phyloP scores from a whole-genome alignment of 345 rosid genomes.

The Aethionema arabicum region DNA sequence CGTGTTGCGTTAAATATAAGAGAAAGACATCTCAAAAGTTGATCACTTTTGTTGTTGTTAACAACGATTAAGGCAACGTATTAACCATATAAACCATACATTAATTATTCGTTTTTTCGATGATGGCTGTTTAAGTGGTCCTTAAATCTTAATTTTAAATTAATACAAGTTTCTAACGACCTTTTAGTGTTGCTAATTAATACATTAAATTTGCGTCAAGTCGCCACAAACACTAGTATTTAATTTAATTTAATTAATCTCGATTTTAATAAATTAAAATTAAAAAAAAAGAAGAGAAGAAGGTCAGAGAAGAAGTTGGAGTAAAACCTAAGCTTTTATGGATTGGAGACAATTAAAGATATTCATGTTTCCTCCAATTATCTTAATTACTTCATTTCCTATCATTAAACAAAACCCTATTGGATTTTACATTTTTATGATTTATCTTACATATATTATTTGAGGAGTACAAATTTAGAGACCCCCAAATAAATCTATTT shows the following conservation, averaged over 20 bases:
- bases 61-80: slow-evolving; percentile 36
- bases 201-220: too few relatives aligned
- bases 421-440: slow-evolving; percentile 9
- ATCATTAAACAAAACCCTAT: slow-evolving; percentile 28
- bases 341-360: slow-evolving; percentile 22
- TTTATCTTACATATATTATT: too few relatives aligned
- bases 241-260: neutral
- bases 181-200: too few relatives aligned
- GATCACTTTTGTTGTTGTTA: slow-evolving; percentile 18
- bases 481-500: too few relatives aligned
- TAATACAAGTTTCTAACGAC: too few relatives aligned
- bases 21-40: slow-evolving; percentile 30
- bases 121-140: slow-evolving; percentile 38
- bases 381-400: slow-evolving; percentile 29
- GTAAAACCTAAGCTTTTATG: slow-evolving; percentile 23
- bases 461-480: too few relatives aligned
- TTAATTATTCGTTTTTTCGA: slow-evolving; percentile 8
- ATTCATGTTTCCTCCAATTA: slow-evolving; percentile 38
- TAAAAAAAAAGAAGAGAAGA: slow-evolving; percentile 19
- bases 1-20: slow-evolving; percentile 32
- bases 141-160: slow-evolving; percentile 6
- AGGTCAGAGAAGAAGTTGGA: slow-evolving; percentile 26
- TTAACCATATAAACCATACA: slow-evolving; percentile 36
- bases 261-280: slow-evolving; percentile 15
- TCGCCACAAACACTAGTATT: slow-evolving; percentile 25